Conservation (phyloP, 208 protist genomes). For the Trypanosoma cruzi region DNA sequence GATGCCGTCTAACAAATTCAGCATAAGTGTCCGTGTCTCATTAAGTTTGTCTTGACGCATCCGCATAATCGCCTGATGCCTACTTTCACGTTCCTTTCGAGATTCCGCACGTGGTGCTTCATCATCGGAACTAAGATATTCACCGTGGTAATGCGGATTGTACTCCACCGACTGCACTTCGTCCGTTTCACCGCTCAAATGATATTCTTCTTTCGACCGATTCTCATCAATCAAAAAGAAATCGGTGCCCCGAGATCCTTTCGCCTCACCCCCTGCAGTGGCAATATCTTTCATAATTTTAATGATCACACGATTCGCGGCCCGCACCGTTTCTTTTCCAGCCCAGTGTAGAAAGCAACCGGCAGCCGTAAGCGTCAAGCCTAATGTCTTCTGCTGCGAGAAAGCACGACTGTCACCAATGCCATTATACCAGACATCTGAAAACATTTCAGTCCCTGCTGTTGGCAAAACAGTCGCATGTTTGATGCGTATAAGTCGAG, state of each 20-base stretch:
- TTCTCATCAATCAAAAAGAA: conserved; percentile 22
- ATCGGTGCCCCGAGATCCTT: not conserved
- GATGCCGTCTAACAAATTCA: conserved; percentile 97
- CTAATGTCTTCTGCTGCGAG: not conserved
- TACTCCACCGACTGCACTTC: conserved; percentile 41
- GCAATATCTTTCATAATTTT: conserved; percentile 10
- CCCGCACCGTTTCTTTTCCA: conserved; percentile 24
- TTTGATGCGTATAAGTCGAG: conserved; percentile 54
- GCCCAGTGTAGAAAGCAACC: conserved; percentile 76
- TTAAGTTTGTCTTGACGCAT: conserved; percentile 69
- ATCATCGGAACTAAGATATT: conserved; percentile 76
- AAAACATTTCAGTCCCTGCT: conserved; percentile 40
- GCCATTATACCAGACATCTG: conserved; percentile 22
- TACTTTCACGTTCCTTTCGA: conserved; percentile 17
- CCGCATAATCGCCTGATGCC: conserved; percentile 23
- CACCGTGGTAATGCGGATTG: conserved; percentile 66
- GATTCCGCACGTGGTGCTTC: conserved; percentile 28
- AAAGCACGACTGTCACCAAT: conserved; percentile 5
- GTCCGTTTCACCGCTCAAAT: not conserved
- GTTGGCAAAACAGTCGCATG: conserved; percentile 65
- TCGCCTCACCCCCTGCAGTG: not conserved
- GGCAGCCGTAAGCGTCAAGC: conserved; percentile 19
- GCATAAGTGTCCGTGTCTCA: conserved; percentile 81
- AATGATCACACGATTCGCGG: conserved; percentile 24
- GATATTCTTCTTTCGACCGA: not conserved